phyloP scores from a whole-genome alignment of 371 early-diverging fungal species.

The Haplosporangium sp. region DNA sequence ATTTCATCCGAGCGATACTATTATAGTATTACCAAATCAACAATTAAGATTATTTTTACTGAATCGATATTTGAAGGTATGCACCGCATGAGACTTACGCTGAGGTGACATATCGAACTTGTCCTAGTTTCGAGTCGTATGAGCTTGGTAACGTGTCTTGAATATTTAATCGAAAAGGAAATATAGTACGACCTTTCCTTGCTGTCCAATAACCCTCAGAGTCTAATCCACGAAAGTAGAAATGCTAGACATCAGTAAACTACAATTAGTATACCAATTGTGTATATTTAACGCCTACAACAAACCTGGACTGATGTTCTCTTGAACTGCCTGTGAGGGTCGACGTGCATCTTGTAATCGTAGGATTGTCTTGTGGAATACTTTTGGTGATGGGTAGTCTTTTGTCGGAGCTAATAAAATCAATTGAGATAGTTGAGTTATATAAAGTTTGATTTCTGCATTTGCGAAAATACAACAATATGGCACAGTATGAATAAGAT shows the following conservation, averaged over 20 bases:
- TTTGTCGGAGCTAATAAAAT: slow-evolving; percentile 30
- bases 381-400: slow-evolving; percentile 37
- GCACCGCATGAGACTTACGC: slow-evolving; percentile 30
- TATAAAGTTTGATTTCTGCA: too few species aligned
- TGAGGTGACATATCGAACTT: slow-evolving; percentile 47
- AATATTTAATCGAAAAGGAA: slow-evolving; percentile 50
- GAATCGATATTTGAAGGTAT: too few species aligned
- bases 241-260: neutral
- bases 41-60: too few species aligned
- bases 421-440: too few species aligned
- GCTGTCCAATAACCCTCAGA: slow-evolving; percentile 55
- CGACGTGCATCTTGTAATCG: slow-evolving; percentile 45
- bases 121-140: slow-evolving; percentile 52
- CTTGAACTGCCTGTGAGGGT: slow-evolving; percentile 54
- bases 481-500: too few species aligned
- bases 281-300: neutral
- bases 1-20: slow-evolving; percentile 43
- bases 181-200: slow-evolving; percentile 48
- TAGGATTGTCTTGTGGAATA: slow-evolving; percentile 46
- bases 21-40: neutral
- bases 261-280: neutral
- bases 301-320: slow-evolving; percentile 41
- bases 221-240: slow-evolving; percentile 23
- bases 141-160: slow-evolving; percentile 53
- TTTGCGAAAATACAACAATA: too few species aligned